Conservation (phyloP, 2,329 filamentous ascomycete genomes). For the Beauveria pseudobassiana region DNA sequence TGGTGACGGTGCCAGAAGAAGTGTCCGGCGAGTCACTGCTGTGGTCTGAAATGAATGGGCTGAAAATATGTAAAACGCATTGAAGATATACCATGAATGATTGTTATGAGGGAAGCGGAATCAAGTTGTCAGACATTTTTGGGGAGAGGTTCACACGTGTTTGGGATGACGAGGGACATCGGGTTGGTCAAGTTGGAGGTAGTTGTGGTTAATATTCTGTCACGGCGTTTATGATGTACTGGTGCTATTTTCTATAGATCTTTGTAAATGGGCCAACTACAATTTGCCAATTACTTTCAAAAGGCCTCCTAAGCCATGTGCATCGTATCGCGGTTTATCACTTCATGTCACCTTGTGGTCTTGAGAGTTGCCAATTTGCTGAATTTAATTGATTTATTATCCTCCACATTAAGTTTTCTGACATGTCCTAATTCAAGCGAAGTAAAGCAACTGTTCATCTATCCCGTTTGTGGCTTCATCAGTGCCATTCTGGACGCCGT, state of each 20-base stretch:
- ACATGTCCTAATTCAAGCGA: neutral
- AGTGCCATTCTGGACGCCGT: neutral
- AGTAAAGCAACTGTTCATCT: neutral
- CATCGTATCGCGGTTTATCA: neutral
- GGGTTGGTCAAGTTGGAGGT: neutral
- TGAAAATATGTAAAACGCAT: neutral
- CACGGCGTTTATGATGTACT: neutral
- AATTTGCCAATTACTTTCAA: no score
- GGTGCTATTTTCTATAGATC: neutral
- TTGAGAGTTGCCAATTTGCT: no score
- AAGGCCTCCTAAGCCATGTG: no score
- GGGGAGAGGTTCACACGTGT: neutral
- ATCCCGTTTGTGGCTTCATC: neutral
- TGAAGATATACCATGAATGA: slow-evolving; percentile 4
- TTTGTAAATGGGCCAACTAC: neutral
- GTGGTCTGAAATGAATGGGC: slow-evolving; percentile 23
- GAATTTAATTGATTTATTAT: neutral
- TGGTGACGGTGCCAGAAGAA: slow-evolving; percentile 79
- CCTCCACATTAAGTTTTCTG: slow-evolving; percentile 1
- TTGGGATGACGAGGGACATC: neutral
- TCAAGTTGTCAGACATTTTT: neutral
- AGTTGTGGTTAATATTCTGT: neutral
- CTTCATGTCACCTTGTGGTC: neutral
- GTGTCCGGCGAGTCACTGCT: slow-evolving; percentile 65
- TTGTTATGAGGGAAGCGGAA: neutral